Base-by-base conservation (phyloP, 2,329 filamentous ascomycete genomes). In the Ascosphaera apis region DNA sequence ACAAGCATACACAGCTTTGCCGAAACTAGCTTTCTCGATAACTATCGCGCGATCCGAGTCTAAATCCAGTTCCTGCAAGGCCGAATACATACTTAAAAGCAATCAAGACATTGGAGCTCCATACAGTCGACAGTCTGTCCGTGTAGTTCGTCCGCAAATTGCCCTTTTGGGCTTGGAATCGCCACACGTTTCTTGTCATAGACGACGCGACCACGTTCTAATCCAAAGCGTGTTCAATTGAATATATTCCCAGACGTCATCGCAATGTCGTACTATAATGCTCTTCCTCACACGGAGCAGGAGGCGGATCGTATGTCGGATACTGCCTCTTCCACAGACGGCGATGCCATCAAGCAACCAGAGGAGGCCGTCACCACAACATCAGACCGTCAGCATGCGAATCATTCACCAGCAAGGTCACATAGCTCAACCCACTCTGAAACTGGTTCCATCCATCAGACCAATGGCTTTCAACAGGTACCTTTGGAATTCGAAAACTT, bases 401-500 rank as follows among this genome's bases (percentile, higher is more conserved):
- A 7, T 6, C 13, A 5, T 17, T 15, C 31, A 15, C 16, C 31
- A 32, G n/a, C 6, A 6, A n/a, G 31, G 31, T 32, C 31, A 17
- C 31, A 32, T 8, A 17, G 13, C 6, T 32, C 31, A 6, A 17
- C 13, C 13, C n/a, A 15, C 5, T 32, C 31, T 15, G 6, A 17
- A 32, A 32, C n/a, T 7, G 31, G 13, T 32, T 5, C 8, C 8
- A 6, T 17, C 5, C 31, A 32, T 6, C 6, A 17, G 31, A 15
- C 6, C 31, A 17, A 32, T 32, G 31, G 31, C 6, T 32, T 32
- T 32, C 31, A 32, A n/a, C n/a, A 15, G n/a, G 31, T 32, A n/a
- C 31, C 31, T 5, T 32, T 32, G 16, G 47, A 53, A 37, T 44
- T 43, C 31, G 51, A 51, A 32, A 47, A 55, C 34, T 40, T 54